These are phyloP conservation scores for Schizonepeta tenuifolia DNA, from an alignment of 257 asterid species.

Conservation along the genomic window DNA sequence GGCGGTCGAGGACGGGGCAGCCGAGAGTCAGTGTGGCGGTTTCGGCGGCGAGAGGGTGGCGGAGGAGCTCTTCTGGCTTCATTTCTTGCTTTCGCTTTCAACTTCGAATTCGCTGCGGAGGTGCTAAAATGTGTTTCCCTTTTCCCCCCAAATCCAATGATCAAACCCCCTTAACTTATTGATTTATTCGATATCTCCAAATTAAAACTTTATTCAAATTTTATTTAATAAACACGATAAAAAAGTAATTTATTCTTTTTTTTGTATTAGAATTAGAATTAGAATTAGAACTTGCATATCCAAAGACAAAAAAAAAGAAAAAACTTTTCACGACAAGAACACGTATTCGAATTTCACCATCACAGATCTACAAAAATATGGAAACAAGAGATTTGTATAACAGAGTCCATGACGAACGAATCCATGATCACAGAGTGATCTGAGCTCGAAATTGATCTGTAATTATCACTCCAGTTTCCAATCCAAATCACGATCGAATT, in stretches of 20 bases:
- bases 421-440: neutral
- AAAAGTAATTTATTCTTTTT: too few relatives aligned
- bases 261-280: too few relatives aligned
- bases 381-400: neutral
- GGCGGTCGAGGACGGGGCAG: constrained; percentile 70
- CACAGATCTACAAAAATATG: neutral
- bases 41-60: constrained; percentile 46
- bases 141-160: neutral
- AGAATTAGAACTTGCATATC: neutral
- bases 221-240: neutral
- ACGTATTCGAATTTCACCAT: neutral
- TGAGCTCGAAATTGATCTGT: too few relatives aligned
- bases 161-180: neutral
- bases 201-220: neutral
- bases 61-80: constrained; percentile 69
- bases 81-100: constrained; percentile 24
- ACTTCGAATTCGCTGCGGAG: constrained; percentile 20
- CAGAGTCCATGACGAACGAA: too few relatives aligned
- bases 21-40: constrained; percentile 61
- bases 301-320: too few relatives aligned
- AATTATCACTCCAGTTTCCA: too few relatives aligned
- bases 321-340: neutral
- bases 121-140: neutral
- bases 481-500: too few relatives aligned
- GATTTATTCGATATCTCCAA: neutral